These are phyloP conservation scores for Boletus pseudo-olivaceus DNA, from an alignment of 768 basidiomycete species.

Conservation along the genomic window DNA sequence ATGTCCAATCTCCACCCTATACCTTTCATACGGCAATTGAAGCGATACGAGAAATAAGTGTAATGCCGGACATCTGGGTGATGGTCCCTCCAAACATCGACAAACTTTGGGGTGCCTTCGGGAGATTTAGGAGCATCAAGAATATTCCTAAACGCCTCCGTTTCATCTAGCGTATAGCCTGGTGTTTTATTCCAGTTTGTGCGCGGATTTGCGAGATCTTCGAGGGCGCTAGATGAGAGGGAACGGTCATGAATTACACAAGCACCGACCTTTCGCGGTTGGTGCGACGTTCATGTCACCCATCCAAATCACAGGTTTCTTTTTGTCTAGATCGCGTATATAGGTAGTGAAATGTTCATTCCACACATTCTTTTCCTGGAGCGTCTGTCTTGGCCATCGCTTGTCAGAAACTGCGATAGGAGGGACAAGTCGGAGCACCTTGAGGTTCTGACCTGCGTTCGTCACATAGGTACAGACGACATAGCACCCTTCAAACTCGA, in stretches of 20 bases:
- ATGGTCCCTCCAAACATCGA: conserved; percentile 76
- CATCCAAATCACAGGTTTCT: conserved; percentile 84
- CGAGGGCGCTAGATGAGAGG: neutral
- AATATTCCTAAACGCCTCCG: conserved; percentile 66
- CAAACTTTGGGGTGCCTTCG: conserved; percentile 45
- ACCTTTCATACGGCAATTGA: conserved; percentile 75
- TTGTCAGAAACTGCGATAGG: neutral
- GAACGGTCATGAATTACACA: neutral
- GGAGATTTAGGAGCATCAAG: conserved; percentile 47
- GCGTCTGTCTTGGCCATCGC: conserved; percentile 44
- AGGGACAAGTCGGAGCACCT: conserved; percentile 42
- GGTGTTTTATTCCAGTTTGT: conserved; percentile 86
- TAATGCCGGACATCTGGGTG: conserved; percentile 72
- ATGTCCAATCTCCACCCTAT: conserved; percentile 87
- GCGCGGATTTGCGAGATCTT: conserved; percentile 68
- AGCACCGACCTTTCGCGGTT: conserved; percentile 55
- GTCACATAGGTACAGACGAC: conserved; percentile 80
- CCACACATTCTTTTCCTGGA: conserved; percentile 77
- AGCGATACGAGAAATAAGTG: conserved; percentile 82
- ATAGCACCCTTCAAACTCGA: conserved; percentile 73
- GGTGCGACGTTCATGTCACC: conserved; percentile 89
- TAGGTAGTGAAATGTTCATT: conserved; percentile 72
- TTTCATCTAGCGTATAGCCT: conserved; percentile 83
- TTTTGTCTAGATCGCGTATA: conserved; percentile 66
- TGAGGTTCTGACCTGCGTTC: conserved; percentile 75